phyloP scores from a whole-genome alignment of 768 basidiomycete species.

The Lactarius trivialis region DNA sequence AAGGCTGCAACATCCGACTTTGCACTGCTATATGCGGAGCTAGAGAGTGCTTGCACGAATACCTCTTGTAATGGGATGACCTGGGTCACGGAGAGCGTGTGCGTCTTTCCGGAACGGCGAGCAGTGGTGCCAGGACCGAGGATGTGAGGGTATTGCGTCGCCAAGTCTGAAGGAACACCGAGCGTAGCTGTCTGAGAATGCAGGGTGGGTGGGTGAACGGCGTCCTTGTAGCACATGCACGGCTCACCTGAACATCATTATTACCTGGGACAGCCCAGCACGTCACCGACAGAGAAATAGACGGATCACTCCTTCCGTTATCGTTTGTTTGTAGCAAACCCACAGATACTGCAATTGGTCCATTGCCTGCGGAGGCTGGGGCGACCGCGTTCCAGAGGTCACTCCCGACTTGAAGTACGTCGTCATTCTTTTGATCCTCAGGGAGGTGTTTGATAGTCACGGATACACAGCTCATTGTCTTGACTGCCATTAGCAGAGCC shows the following conservation, averaged over 20 bases:
- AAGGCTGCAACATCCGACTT: slow-evolving; percentile 20
- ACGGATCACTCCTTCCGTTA: not conserved
- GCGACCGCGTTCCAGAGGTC: slow-evolving; percentile 13
- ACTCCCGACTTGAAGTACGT: slow-evolving; percentile 6
- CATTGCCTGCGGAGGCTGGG: not conserved
- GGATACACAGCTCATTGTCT: not conserved
- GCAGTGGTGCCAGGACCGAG: not conserved
- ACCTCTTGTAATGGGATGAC: slow-evolving; percentile 25
- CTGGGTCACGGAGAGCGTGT: slow-evolving; percentile 16
- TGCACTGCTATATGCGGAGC: slow-evolving; percentile 24
- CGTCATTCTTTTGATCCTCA: not conserved
- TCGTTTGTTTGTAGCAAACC: not conserved
- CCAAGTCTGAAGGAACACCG: slow-evolving; percentile 7
- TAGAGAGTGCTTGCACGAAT: slow-evolving; percentile 25
- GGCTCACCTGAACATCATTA: slow-evolving; percentile 34
- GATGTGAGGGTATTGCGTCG: slow-evolving; percentile 1
- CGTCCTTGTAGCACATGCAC: not conserved
- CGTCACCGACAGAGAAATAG: slow-evolving; percentile 23
- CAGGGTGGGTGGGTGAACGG: slow-evolving; percentile 24
- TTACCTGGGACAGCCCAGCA: slow-evolving; percentile 35
- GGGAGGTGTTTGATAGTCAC: slow-evolving; percentile 1
- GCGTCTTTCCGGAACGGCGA: slow-evolving; percentile 2
- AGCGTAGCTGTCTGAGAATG: slow-evolving; percentile 14
- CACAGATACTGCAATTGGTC: slow-evolving; percentile 12
- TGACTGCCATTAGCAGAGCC: slow-evolving; percentile 3